Base-by-base conservation (phyloP, 345 rosid species). In the Hevea brasiliensis region DNA sequence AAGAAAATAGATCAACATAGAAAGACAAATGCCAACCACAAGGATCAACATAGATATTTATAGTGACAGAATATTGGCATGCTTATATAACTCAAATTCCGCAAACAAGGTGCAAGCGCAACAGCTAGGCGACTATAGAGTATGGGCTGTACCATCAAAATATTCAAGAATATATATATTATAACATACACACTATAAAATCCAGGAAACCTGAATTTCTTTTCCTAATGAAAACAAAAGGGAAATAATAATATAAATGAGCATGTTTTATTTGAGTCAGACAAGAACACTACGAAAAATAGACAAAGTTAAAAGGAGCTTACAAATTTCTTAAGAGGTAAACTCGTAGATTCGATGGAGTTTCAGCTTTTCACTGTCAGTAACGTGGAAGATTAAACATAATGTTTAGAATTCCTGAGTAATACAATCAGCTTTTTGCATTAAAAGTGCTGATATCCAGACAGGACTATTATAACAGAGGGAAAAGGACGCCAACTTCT, bases 1-100 rank as follows among this genome's bases (percentile, higher is more conserved):
- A 84, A 83, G 85, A 78, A 70, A 65, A 71, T 70, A 70, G 76
- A 79, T 70, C 48, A 48, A 32, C 56, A 51, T 63, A 79, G 84
- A 81, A 81, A 72, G 83, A 81, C 85, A 84, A 78, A 82, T 79
- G 86, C 81, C 87, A 86, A 82, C 84, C 76, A 76, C 26, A 62
- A 76, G 68, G 26, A 75, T 50, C 72, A 76, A 76, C 74, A 72
- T 21, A 64, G 45, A 72, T 65, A 69, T 51, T 64, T 70, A 50
- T 66, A 63, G 75, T 56, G 61, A 62, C 78, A 79, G 67, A 65
- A 64, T 71, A 73, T 26, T 74, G 48, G 27, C 54, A n/a, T 48
- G 29, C 50, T 66, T 66, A n/a, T 17, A 45, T 26, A 79, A 62
- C 65, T 45, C 27, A 54, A 13, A 42, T 48, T 48, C 65, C 27